Evolutionary conservation across 164 flowering plant species (phyloP), one percentile per base, ranked within the genome.

Genomic region (Aristolochia contorta): DNA sequence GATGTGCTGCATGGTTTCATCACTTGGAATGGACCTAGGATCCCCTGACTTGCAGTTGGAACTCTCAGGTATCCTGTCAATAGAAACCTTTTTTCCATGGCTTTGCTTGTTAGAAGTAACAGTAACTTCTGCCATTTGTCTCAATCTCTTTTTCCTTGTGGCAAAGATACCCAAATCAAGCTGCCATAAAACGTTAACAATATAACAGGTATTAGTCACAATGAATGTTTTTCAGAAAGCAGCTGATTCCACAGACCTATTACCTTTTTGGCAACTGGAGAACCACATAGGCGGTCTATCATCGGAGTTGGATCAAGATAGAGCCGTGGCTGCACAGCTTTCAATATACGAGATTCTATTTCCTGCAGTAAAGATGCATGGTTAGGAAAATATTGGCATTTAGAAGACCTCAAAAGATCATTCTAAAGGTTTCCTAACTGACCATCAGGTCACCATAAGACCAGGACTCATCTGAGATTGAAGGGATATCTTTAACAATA

Each of bases 371-470:
- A 37, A 48, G 51, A 55, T 16, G 19, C 25, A 53, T n/a, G 56
- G 50, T 62, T n/a, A 22, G 51, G 13, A 47, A 3, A 6, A 22
- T n/a, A 15, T 53, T 22, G 8, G 20, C 15, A 4, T 15, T 53
- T 53, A 14, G 7, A 37, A 8, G 7, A 37, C 9, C 5, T 37
- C 43, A 37, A 53, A n/a, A 4, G 30, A 22, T 15, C 23, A 53
- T 22, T 53, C 32, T 53, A 23, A 62, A 3, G 43, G 43, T 37
- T 37, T 10, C 43, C 7, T 2, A 60, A 69, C 82, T 69, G 62
- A 90, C 99, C 95, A 94, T 87, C 68, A 88, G 75, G 80, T 91
- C 99, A 69, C 93, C 84, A 62, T 94, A 94, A 23, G 91, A 83
- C 99, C 99, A 94, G 57, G 90, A 83, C 68, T 73, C 76, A 74